Percentiles rank a stretch among this genome's conserved stretches.
Conservation (phyloP, 176 grass and related monocot species). For the Cenchrus americanus region DNA sequence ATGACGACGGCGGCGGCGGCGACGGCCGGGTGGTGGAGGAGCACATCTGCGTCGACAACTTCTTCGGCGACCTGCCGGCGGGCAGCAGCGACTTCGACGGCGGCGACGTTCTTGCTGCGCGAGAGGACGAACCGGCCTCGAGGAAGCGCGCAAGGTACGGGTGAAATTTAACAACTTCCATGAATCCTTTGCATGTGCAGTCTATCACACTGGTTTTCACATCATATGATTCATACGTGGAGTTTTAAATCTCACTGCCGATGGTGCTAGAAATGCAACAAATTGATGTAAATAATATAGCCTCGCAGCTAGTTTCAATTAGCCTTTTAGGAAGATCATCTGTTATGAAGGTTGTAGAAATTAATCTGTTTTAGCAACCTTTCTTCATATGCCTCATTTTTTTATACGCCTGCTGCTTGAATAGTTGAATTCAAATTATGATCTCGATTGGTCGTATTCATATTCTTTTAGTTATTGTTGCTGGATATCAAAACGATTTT, state of each 20-base stretch:
- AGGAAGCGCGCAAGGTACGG: constrained; percentile 50
- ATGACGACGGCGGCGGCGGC: not conserved
- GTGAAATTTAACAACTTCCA: constrained; percentile 16
- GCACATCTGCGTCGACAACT: not conserved
- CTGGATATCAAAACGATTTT: not conserved
- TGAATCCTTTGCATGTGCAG: not conserved
- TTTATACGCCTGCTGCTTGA: not conserved
- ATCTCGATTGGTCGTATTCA: not conserved
- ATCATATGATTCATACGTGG: not conserved
- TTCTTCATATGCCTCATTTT: not conserved
- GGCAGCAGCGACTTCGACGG: too few species aligned
- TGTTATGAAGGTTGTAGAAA: not conserved
- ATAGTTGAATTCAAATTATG: not conserved
- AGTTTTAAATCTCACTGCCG: not conserved
- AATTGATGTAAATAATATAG: too few species aligned
- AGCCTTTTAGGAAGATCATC: too few species aligned
- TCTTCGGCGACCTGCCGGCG: too few species aligned
- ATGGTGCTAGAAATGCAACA: not conserved
- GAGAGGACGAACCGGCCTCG: constrained; percentile 20
- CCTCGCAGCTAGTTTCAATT: too few species aligned
- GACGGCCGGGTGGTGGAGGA: too few species aligned
- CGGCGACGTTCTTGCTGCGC: not conserved
- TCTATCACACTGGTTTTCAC: too few species aligned
- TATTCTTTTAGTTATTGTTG: not conserved
- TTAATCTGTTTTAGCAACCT: not conserved